Base-by-base conservation (phyloP, 305 asterid species). In the Fraxinus angustifolia region DNA sequence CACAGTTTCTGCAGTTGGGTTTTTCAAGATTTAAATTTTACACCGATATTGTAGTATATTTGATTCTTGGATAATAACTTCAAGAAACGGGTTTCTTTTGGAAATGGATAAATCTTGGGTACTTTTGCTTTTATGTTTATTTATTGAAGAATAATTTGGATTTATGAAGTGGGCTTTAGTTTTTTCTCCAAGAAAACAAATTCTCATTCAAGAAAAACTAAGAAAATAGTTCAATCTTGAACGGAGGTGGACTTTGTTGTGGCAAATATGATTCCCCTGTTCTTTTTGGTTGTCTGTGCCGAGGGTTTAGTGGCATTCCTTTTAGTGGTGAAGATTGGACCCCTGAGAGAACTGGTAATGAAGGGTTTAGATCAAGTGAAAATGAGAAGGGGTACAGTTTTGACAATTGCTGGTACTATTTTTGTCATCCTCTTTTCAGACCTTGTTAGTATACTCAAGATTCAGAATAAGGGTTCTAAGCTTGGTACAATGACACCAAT, bases 401-500 rank as follows among this genome's bases (percentile, higher is more conserved):
- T 92, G 45, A 91, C 99, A 0, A 87, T 94, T 86, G 97, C 97
- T 80, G 93, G 97, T 76, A 91, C 97, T 68, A 85, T 95, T 8
- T 90, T 92, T 83, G 94, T 92, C 17, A 94, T 95, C 68, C 88
- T 95, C 16, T 79, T 93, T 36, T 95, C 97, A 11, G 85, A 94
- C 81, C 91, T 93, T 30, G 86, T 84, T 77, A 95, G 97, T 91
- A 91, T 95, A 82, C 79, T 93, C 86, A 93, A 91, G 95, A 94
- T 95, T 91, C 99, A 94, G 89, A 95, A 95, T 76, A 95, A 95
- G 84, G 99, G 99, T 76, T 95, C 92, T 17, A 95, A 95, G 86
- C 93, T 94, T 80, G 99, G 99, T 50, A 90, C 99, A 0, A 95
- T 95, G 99, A 94, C 99, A 23, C 99, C 99, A 1, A 95, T 95